Evolutionary conservation across 2,329 filamentous ascomycete genomes (phyloP).

Genomic region (Ceratocystis huliohia): DNA sequence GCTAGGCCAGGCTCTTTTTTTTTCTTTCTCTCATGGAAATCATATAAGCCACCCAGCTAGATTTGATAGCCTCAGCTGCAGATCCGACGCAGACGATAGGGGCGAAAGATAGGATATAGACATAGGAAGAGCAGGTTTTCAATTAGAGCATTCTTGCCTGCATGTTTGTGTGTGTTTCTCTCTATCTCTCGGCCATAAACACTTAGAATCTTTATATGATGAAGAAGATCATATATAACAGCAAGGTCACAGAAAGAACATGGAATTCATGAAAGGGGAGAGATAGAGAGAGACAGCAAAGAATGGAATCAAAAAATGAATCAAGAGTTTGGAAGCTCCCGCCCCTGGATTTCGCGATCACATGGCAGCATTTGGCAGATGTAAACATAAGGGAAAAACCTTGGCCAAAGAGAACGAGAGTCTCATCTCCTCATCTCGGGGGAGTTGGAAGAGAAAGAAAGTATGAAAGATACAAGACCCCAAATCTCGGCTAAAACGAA

Average conservation of each 20-base stretch:
- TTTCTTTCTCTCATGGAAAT: background rate
- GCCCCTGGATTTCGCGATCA: background rate
- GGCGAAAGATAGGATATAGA: background rate
- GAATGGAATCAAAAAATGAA: background rate
- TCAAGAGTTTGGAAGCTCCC: background rate
- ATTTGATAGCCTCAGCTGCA: background rate
- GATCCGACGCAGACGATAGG: slow-evolving; percentile 3
- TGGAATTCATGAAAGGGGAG: background rate
- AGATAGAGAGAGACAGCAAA: background rate
- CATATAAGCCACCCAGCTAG: background rate
- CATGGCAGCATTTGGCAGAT: background rate
- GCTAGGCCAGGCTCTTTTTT: no score
- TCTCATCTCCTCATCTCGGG: slow-evolving; percentile 9
- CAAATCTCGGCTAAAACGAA: slow-evolving; percentile 11
- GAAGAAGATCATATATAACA: no score
- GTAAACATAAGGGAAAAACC: background rate
- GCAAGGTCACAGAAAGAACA: no score
- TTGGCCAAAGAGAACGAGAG: background rate
- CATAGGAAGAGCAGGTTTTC: background rate
- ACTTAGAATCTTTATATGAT: no score
- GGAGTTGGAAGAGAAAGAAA: background rate
- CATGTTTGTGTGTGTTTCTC: no score
- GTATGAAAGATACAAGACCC: background rate
- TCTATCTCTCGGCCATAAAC: no score
- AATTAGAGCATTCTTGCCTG: no score